A percentile compares a stretch with the other conserved stretches of the same genome.
Evolutionary conservation across 352 stramenopile genomes (phyloP).

Genomic region (Globisporangium paroecandrum): DNA sequence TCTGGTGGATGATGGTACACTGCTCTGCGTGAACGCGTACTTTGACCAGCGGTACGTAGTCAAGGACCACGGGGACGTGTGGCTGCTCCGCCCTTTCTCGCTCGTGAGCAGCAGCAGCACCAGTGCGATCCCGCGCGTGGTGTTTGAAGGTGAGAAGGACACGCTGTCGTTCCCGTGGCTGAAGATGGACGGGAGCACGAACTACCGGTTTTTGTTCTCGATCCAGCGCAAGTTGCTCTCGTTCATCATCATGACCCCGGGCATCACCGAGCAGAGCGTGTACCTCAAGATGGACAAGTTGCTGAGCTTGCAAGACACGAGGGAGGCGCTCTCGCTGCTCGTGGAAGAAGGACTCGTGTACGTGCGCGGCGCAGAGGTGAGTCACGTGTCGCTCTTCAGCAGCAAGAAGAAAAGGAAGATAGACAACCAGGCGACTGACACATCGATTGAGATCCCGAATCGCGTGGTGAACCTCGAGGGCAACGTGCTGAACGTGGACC

Average conservation of each 20-base stretch:
- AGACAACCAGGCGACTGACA: neutral
- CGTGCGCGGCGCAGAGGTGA: slow-evolving; percentile 30
- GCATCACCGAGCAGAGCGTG: slow-evolving; percentile 57
- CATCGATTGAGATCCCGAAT: neutral
- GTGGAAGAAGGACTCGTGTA: slow-evolving; percentile 76
- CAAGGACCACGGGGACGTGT: slow-evolving; percentile 64
- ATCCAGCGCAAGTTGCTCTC: slow-evolving; percentile 74
- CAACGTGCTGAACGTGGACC: slow-evolving; percentile 49
- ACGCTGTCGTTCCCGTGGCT: slow-evolving; percentile 76
- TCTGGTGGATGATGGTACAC: slow-evolving; percentile 46
- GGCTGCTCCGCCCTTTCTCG: slow-evolving; percentile 64
- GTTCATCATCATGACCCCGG: slow-evolving; percentile 48
- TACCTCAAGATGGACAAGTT: slow-evolving; percentile 54
- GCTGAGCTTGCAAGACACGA: slow-evolving; percentile 67
- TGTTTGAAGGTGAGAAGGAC: slow-evolving; percentile 78
- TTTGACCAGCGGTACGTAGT: slow-evolving; percentile 60
- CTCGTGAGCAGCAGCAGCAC: slow-evolving; percentile 27
- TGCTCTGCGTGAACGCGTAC: slow-evolving; percentile 73
- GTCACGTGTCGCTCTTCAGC: slow-evolving; percentile 28
- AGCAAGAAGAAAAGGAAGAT: slow-evolving; percentile 14
- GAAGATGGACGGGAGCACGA: slow-evolving; percentile 76
- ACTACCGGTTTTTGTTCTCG: slow-evolving; percentile 70
- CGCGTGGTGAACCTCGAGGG: slow-evolving; percentile 39
- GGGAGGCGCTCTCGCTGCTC: slow-evolving; percentile 63
- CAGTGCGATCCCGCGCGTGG: slow-evolving; percentile 27